A percentile compares a stretch with the other conserved stretches of the same genome.
These are phyloP conservation scores for Clathrospora elynae DNA, from an alignment of 2,329 filamentous ascomycete genomes.

Conservation along the genomic window DNA sequence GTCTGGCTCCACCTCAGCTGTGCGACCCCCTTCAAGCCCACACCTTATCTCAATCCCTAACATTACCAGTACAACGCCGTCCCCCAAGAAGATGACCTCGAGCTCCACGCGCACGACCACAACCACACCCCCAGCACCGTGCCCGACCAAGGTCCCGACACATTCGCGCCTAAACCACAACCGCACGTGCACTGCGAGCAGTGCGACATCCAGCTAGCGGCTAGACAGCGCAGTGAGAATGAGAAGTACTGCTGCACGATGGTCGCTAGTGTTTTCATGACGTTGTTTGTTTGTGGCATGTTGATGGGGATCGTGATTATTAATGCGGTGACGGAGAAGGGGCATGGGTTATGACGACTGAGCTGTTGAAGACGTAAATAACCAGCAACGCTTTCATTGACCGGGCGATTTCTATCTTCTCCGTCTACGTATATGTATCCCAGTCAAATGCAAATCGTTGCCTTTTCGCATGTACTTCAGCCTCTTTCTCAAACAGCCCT, in stretches of 20 bases:
- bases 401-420: no score
- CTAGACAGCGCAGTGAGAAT: slow-evolving; percentile 23
- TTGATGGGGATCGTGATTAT: slow-evolving; percentile 28
- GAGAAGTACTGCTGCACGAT: slow-evolving; percentile 33
- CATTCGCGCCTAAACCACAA: slow-evolving; percentile 25
- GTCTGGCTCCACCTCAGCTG: slow-evolving; percentile 27
- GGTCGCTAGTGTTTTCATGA: slow-evolving; percentile 31
- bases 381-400: no score
- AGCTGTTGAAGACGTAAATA: no score
- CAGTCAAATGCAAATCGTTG: no score
- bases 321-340: slow-evolving; percentile 6
- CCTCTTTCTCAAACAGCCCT: no score
- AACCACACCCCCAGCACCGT: slow-evolving; percentile 8
- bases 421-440: no score
- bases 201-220: slow-evolving; percentile 32
- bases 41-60: no score
- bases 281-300: slow-evolving; percentile 17
- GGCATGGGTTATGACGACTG: no score
- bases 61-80: slow-evolving; percentile 29
- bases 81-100: slow-evolving; percentile 34
- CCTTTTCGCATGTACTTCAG: no score
- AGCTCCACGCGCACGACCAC: slow-evolving; percentile 25
- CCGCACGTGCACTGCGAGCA: slow-evolving; percentile 35
- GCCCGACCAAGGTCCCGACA: slow-evolving; percentile 15
- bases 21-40: slow-evolving; percentile 2